Percentiles rank a stretch among this genome's conserved stretches.
Conservation (phyloP, 2,329 filamentous ascomycete genomes). For the Fusarium decemcellulare region DNA sequence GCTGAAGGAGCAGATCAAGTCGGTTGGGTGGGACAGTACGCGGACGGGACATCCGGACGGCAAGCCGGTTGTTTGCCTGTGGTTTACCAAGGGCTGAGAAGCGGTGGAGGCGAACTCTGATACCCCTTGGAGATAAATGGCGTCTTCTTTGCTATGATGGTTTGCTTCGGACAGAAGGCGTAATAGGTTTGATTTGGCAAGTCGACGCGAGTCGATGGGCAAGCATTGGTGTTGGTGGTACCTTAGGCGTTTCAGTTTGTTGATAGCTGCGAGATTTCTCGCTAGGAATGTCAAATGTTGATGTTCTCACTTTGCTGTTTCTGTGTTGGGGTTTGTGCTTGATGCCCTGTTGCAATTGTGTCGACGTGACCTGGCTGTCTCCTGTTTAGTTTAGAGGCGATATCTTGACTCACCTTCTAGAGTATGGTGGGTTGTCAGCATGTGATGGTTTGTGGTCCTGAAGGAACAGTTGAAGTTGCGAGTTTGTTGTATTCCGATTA, state of each 20-base stretch:
- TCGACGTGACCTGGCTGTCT: neutral
- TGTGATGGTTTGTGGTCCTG: no score
- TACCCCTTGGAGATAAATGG: no score
- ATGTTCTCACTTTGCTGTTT: neutral
- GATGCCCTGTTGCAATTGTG: neutral
- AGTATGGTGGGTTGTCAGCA: no score
- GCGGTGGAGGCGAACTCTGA: neutral
- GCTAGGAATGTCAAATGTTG: neutral
- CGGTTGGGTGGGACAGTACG: slow-evolving; percentile 71
- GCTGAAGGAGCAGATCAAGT: slow-evolving; percentile 64
- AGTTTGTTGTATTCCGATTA: no score
- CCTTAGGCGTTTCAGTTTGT: neutral
- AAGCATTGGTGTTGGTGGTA: slow-evolving; percentile 18
- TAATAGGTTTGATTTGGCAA: neutral
- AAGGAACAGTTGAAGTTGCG: no score
- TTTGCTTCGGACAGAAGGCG: neutral
- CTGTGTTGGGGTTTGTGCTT: no score
- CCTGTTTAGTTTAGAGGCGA: no score
- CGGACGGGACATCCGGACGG: slow-evolving; percentile 62
- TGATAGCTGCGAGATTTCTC: neutral
- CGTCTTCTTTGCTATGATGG: neutral
- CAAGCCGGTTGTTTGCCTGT: slow-evolving; percentile 72
- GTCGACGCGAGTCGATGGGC: neutral
- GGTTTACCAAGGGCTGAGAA: slow-evolving; percentile 67
- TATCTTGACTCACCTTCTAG: no score